phyloP scores from a whole-genome alignment of 306 rosid genomes.

The Dicorynia guianensis region DNA sequence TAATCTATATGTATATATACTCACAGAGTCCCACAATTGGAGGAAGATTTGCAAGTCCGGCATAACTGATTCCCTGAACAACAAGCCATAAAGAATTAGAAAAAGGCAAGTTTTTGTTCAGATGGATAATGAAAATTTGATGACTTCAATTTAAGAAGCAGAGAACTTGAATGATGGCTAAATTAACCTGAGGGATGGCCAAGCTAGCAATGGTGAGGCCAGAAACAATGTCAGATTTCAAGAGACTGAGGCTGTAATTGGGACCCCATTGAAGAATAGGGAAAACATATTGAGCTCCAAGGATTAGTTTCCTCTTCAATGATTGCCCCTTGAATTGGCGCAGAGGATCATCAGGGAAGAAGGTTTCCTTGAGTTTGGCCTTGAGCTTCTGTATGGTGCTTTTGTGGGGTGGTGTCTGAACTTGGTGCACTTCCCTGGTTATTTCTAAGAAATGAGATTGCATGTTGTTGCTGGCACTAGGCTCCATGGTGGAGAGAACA shows the following conservation, averaged over 20 bases:
- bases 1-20: too few relatives aligned
- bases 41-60: conserved; percentile 83
- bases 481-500: conserved; percentile 37
- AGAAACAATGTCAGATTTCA: conserved; percentile 77
- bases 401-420: conserved; percentile 71
- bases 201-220: conserved; percentile 94
- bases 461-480: conserved; percentile 26
- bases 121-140: background rate
- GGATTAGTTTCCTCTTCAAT: conserved; percentile 49
- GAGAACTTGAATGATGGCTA: background rate
- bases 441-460: conserved; percentile 59
- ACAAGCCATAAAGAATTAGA: background rate
- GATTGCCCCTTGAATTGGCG: conserved; percentile 89
- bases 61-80: conserved; percentile 84
- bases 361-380: conserved; percentile 73
- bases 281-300: conserved; percentile 73
- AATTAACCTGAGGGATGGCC: conserved; percentile 87
- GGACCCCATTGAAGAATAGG: conserved; percentile 84
- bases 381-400: conserved; percentile 63
- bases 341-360: conserved; percentile 94
- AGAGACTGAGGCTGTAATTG: conserved; percentile 61
- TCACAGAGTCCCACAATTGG: conserved; percentile 84
- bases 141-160: background rate
- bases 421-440: conserved; percentile 70
- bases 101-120: background rate